Conservation (phyloP, 768 basidiomycete species). For the Leccinum pellstonianum region DNA sequence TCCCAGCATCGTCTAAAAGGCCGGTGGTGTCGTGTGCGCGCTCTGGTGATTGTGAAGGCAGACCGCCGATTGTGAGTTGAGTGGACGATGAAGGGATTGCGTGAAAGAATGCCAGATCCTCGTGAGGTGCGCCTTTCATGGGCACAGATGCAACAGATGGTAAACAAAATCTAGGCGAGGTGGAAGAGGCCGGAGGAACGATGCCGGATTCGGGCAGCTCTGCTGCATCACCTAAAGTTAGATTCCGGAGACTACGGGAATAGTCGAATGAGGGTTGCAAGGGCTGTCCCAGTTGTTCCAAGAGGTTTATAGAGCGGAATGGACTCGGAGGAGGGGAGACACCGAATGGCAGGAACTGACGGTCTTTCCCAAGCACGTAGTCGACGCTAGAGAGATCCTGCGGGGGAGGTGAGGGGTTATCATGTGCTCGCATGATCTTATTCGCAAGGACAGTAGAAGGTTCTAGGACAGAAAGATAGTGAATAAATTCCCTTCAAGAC, state of each 20-base stretch:
- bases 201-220: conserved; percentile 4
- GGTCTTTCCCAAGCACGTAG: conserved; percentile 19
- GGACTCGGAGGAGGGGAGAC: conserved; percentile 29
- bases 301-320: conserved; percentile 33
- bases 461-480: conserved; percentile 39
- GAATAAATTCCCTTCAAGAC: conserved; percentile 5
- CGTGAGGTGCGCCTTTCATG: conserved; percentile 1
- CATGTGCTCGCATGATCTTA: conserved; percentile 64
- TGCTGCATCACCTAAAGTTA: conserved; percentile 5
- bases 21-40: conserved; percentile 11
- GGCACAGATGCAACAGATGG: conserved; percentile 19
- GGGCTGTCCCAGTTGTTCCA: conserved; percentile 27
- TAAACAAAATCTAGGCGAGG: conserved; percentile 45
- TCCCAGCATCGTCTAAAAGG: conserved; percentile 4
- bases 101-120: conserved; percentile 2
- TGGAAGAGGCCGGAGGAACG: conserved; percentile 32
- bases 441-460: conserved; percentile 67
- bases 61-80: conserved; percentile 20
- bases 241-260: background rate
- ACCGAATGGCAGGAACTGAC: conserved; percentile 15
- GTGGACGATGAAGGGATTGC: conserved; percentile 10
- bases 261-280: conserved; percentile 7
- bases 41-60: conserved; percentile 24
- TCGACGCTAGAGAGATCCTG: conserved; percentile 15
- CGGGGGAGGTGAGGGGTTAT: conserved; percentile 75